A percentile compares a stretch with the other conserved stretches of the same genome.
Evolutionary conservation across 768 basidiomycete genomes (phyloP).

Genomic region (Fomitopsis serialis): DNA sequence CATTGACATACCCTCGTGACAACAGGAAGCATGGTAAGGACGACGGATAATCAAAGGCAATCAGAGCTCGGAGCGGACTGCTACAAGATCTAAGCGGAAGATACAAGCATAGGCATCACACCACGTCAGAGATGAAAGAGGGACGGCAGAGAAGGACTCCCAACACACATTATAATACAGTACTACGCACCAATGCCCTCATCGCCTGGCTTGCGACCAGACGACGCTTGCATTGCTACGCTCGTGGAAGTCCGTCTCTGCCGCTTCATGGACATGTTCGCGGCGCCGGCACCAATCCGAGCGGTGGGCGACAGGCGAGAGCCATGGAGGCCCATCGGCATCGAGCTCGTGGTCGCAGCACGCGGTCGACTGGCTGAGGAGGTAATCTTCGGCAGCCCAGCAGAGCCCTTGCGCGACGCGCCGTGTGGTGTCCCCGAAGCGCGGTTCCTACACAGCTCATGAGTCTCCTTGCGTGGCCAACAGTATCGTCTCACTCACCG

Average conservation of each 20-base stretch:
- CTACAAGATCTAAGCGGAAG: constrained; percentile 18
- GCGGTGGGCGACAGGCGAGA: constrained; percentile 33
- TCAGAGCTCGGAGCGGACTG: constrained; percentile 5
- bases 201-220: constrained; percentile 19
- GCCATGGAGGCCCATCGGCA: constrained; percentile 41
- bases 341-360: constrained; percentile 58
- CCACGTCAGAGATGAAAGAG: constrained; percentile 30
- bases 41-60: background rate
- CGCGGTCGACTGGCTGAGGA: constrained; percentile 70
- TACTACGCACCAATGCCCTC: constrained; percentile 14
- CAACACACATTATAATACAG: constrained; percentile 17
- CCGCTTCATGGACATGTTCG: constrained; percentile 57
- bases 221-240: constrained; percentile 36
- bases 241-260: constrained; percentile 74
- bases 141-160: constrained; percentile 13
- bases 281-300: constrained; percentile 21
- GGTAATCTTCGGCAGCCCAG: constrained; percentile 67
- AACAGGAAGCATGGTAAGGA: constrained; percentile 4
- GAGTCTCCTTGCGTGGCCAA: constrained; percentile 1
- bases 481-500: constrained; percentile 41
- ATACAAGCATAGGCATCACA: constrained; percentile 15
- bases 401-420: constrained; percentile 58
- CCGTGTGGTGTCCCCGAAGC: constrained; percentile 71
- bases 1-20: constrained; percentile 8
- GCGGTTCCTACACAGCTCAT: constrained; percentile 52